A percentile compares a stretch with the other conserved stretches of the same genome.
Evolutionary conservation across 768 basidiomycete genomes (phyloP).

Genomic region (Kwoniella dejecticola): DNA sequence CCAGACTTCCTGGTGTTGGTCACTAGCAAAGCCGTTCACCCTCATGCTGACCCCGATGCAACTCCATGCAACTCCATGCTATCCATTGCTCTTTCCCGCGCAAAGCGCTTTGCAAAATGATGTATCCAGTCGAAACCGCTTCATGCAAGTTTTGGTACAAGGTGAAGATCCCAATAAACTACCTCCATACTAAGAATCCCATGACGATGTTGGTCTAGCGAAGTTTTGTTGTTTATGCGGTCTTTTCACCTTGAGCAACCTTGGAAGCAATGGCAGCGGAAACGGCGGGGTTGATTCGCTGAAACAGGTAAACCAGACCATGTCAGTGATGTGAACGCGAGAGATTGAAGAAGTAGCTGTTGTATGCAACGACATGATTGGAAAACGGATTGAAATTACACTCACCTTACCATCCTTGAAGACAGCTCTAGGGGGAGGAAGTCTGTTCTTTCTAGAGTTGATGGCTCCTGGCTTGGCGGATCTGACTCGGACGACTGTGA

Average conservation of each 20-base stretch:
- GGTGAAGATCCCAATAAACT: constrained; percentile 1
- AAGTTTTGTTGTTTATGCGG: constrained; percentile 22
- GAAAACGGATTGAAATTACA: neutral
- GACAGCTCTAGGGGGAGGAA: constrained; percentile 89
- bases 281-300: constrained; percentile 95
- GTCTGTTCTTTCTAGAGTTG: constrained; percentile 70
- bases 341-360: neutral
- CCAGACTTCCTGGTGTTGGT: no score
- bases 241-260: constrained; percentile 49
- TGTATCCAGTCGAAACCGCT: neutral
- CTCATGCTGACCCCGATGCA: no score
- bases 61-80: no score
- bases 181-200: neutral
- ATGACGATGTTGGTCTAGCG: constrained; percentile 12
- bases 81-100: no score
- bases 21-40: no score
- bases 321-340: neutral
- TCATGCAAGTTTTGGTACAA: constrained; percentile 3
- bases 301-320: constrained; percentile 43
- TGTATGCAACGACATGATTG: neutral
- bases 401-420: constrained; percentile 68
- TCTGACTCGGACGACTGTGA: constrained; percentile 91
- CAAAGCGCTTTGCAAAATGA: no score
- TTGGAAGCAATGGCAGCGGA: constrained; percentile 75
- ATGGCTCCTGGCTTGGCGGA: constrained; percentile 84